A percentile compares a stretch with the other conserved stretches of the same genome.
Evolutionary conservation across 2,329 filamentous ascomycete genomes (phyloP).

Genomic region (Monosporascus ibericus): DNA sequence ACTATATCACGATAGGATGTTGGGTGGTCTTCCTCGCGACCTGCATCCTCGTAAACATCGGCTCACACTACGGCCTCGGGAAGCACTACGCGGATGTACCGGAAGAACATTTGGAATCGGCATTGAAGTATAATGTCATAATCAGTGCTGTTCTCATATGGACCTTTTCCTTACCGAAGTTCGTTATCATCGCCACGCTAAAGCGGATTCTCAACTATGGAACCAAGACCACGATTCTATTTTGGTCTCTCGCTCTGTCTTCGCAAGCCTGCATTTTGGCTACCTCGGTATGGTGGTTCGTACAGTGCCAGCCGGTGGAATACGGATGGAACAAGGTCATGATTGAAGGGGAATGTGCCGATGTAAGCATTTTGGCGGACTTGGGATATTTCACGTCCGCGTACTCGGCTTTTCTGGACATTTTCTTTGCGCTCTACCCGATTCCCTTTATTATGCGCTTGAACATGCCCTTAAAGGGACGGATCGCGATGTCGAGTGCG

Average conservation of each 20-base stretch:
- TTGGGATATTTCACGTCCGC: conserved; percentile 24
- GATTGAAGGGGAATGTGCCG: conserved; percentile 17
- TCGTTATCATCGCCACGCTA: conserved; percentile 26
- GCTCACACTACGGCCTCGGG: conserved; percentile 21
- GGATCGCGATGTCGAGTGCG: conserved; percentile 18
- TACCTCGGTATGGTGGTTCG: conserved; percentile 25
- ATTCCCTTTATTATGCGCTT: conserved; percentile 26
- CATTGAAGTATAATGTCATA: conserved; percentile 25
- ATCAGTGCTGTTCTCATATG: conserved; percentile 25
- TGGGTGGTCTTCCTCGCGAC: conserved; percentile 21
- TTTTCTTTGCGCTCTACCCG: conserved; percentile 26
- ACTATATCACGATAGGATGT: conserved; percentile 25
- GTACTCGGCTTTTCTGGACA: conserved; percentile 24
- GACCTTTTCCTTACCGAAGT: conserved; percentile 29
- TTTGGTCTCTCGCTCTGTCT: conserved; percentile 24
- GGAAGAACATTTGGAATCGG: conserved; percentile 8
- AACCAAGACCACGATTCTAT: conserved; percentile 19
- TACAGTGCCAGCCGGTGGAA: conserved; percentile 21
- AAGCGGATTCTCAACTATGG: conserved; percentile 26
- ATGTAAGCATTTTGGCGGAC: conserved; percentile 14
- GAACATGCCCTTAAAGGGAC: conserved; percentile 22
- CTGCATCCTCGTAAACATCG: conserved; percentile 24
- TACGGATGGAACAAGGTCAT: conserved; percentile 20
- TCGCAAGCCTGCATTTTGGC: conserved; percentile 26
- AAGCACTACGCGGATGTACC: conserved; percentile 13